Conservation (phyloP, 345 rosid genomes). For the Hibiscus syriacus region DNA sequence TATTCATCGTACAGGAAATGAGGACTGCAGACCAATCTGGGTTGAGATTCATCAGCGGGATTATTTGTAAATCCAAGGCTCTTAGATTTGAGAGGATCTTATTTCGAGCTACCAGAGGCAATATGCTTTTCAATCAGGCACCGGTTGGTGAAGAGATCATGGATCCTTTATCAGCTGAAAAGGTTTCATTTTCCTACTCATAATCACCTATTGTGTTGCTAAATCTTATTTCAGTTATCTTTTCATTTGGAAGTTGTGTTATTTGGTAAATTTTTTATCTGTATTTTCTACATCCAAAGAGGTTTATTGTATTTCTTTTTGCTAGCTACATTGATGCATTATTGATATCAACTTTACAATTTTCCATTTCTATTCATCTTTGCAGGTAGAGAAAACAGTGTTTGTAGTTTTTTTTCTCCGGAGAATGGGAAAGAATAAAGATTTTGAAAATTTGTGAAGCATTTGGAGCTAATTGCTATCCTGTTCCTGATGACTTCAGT, state of each 20-base stretch:
- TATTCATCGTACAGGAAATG: constrained; percentile 51
- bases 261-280: background rate
- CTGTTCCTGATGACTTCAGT: constrained; percentile 81
- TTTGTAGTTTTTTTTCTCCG: constrained; percentile 93
- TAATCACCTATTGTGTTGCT: background rate
- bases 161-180: constrained; percentile 85
- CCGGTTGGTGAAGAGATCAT: constrained; percentile 80
- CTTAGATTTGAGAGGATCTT: constrained; percentile 86
- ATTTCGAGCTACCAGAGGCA: constrained; percentile 97
- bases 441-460: constrained; percentile 90
- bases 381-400: constrained; percentile 75
- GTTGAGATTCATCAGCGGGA: constrained; percentile 84
- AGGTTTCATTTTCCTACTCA: constrained; percentile 39
- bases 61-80: constrained; percentile 63
- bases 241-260: constrained; percentile 5
- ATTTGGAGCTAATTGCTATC: constrained; percentile 93
- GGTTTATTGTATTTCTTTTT: constrained; percentile 8
- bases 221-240: constrained; percentile 7
- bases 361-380: constrained; percentile 9
- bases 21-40: constrained; percentile 66
- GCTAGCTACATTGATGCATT: background rate
- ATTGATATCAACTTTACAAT: constrained; percentile 10
- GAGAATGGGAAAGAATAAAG: constrained; percentile 90
- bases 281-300: background rate
- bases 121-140: constrained; percentile 94